Evolutionary conservation across 164 flowering plant species (phyloP).

Genomic region (Nymphaea thermarum): DNA sequence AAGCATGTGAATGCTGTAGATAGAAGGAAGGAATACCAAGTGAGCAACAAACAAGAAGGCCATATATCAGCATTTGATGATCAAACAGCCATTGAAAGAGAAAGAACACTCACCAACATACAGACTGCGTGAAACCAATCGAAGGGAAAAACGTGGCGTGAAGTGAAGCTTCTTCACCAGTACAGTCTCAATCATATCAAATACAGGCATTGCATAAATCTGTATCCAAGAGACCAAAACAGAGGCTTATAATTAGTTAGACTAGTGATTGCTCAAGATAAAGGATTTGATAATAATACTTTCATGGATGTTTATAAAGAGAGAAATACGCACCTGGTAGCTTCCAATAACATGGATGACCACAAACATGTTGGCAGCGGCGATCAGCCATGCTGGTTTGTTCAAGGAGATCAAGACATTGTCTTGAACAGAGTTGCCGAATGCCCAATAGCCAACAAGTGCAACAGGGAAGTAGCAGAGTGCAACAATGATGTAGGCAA

Average conservation of each 20-base stretch:
- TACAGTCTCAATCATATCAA: slow-evolving; percentile 54
- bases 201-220: slow-evolving; percentile 56
- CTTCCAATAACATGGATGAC: slow-evolving; percentile 49
- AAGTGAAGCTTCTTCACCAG: slow-evolving; percentile 35
- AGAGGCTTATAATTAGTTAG: background rate
- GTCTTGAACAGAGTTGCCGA: slow-evolving; percentile 43
- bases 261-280: background rate
- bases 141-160: slow-evolving; percentile 29
- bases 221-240: slow-evolving; percentile 1
- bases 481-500: slow-evolving; percentile 39
- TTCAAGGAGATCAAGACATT: slow-evolving; percentile 38
- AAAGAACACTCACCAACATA: slow-evolving; percentile 42
- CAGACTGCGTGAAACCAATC: slow-evolving; percentile 27
- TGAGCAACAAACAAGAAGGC: background rate
- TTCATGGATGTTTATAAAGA: background rate
- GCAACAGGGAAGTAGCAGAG: slow-evolving; percentile 49
- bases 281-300: background rate
- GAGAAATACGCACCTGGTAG: slow-evolving; percentile 36
- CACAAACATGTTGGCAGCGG: slow-evolving; percentile 45
- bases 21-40: background rate
- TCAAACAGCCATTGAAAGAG: background rate
- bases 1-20: slow-evolving; percentile 58
- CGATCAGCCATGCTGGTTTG: slow-evolving; percentile 52
- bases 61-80: background rate
- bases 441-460: slow-evolving; percentile 34